Percentiles rank a stretch among this genome's conserved stretches.
phyloP scores from a whole-genome alignment of 2,329 filamentous ascomycete species.

The Trichoderma sp. region DNA sequence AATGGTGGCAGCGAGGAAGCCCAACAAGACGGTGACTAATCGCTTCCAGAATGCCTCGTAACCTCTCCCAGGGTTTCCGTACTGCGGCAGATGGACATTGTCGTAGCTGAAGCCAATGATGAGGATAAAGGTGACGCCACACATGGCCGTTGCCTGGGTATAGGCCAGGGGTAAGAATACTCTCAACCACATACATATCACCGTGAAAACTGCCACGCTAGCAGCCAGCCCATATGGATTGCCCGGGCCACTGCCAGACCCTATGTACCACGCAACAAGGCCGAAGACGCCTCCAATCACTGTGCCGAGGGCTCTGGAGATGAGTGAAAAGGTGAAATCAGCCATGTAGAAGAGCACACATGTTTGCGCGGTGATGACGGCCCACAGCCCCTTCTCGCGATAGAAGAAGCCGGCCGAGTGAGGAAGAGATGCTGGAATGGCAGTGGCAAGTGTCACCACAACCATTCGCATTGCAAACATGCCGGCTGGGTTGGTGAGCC shows the following conservation, averaged over 20 bases:
- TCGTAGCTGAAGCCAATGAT: slow-evolving; percentile 48
- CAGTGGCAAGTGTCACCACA: slow-evolving; percentile 42
- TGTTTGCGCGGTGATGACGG: slow-evolving; percentile 49
- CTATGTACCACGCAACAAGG: slow-evolving; percentile 50
- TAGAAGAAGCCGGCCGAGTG: slow-evolving; percentile 48
- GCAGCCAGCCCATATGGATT: slow-evolving; percentile 50
- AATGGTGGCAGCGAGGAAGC: slow-evolving; percentile 41
- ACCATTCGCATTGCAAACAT: slow-evolving; percentile 49
- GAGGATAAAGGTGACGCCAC: slow-evolving; percentile 39
- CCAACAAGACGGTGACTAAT: slow-evolving; percentile 42
- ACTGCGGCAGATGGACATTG: slow-evolving; percentile 39
- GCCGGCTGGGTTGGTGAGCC: slow-evolving; percentile 42
- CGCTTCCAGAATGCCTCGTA: slow-evolving; percentile 50
- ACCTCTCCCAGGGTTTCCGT: slow-evolving; percentile 46
- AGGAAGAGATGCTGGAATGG: slow-evolving; percentile 42
- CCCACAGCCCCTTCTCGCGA: slow-evolving; percentile 51
- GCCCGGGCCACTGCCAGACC: slow-evolving; percentile 44
- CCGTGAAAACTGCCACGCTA: slow-evolving; percentile 38
- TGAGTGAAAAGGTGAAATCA: slow-evolving; percentile 47
- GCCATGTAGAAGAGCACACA: slow-evolving; percentile 47
- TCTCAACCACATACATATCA: slow-evolving; percentile 36
- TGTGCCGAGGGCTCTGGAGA: slow-evolving; percentile 42
- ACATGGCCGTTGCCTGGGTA: slow-evolving; percentile 32
- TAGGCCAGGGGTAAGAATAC: slow-evolving; percentile 33
- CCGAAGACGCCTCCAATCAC: slow-evolving; percentile 46